These are phyloP conservation scores for Saccharomycopsis fibuligera DNA, from an alignment of 805 yeast species.

Conservation along the genomic window DNA sequence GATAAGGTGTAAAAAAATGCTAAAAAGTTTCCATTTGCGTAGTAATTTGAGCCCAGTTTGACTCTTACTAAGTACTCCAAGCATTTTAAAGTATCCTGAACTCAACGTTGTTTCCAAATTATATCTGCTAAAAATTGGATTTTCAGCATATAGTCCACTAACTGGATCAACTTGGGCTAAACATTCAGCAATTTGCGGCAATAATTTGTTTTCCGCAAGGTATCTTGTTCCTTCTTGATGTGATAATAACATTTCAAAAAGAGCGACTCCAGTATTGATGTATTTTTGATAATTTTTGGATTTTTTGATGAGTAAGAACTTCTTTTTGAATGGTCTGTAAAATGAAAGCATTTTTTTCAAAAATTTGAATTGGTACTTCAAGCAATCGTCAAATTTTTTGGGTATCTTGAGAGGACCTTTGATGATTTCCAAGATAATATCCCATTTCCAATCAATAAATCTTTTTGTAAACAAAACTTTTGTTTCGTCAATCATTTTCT, in stretches of 20 bases:
- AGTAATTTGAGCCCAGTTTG: conserved; percentile 60
- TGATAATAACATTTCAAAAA: conserved; percentile 58
- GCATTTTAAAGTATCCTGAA: conserved; percentile 68
- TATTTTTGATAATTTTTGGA: conserved; percentile 49
- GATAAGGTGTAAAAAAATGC: conserved; percentile 67
- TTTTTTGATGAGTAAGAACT: conserved; percentile 55
- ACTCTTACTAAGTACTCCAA: conserved; percentile 64
- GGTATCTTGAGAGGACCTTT: conserved; percentile 78
- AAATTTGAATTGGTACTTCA: conserved; percentile 68
- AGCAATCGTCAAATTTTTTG: conserved; percentile 67
- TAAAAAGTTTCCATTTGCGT: conserved; percentile 80
- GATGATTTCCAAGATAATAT: conserved; percentile 58
- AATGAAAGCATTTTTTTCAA: conserved; percentile 79
- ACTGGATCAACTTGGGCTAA: conserved; percentile 77
- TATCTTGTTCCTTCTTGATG: conserved; percentile 62
- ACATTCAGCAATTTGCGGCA: conserved; percentile 86
- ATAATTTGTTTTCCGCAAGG: conserved; percentile 63
- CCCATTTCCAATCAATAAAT: conserved; percentile 86
- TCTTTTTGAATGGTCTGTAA: conserved; percentile 83
- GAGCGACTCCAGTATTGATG: conserved; percentile 66
- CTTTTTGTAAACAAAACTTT: conserved; percentile 74
- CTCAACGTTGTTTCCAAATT: conserved; percentile 60
- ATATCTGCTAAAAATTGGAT: conserved; percentile 62
- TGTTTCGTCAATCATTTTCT: conserved; percentile 58
- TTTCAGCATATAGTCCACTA: conserved; percentile 66